Evolutionary conservation across 768 basidiomycete genomes (phyloP).

Genomic region (Austroboletus eburneus): DNA sequence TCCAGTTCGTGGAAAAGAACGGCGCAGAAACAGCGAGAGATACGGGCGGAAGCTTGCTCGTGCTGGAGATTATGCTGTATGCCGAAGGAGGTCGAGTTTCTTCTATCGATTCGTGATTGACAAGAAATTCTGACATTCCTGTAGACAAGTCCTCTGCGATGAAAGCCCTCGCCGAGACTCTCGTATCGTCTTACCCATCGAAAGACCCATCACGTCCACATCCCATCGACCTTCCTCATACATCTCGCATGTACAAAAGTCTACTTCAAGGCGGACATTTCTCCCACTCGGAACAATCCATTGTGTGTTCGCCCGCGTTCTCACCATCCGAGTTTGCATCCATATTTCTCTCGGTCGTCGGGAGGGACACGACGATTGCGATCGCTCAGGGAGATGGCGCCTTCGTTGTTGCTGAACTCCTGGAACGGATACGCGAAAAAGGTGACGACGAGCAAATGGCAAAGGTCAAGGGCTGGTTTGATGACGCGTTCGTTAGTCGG

Average conservation of each 20-base stretch:
- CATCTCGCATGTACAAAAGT: constrained; percentile 81
- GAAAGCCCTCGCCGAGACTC: constrained; percentile 53
- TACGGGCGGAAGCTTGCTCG: constrained; percentile 73
- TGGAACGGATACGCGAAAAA: constrained; percentile 52
- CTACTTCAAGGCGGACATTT: constrained; percentile 91
- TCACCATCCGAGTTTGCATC: constrained; percentile 57
- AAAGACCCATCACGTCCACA: constrained; percentile 49
- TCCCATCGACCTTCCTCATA: constrained; percentile 77
- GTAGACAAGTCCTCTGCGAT: constrained; percentile 70
- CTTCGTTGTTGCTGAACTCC: constrained; percentile 72
- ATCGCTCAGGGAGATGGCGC: constrained; percentile 64
- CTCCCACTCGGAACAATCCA: constrained; percentile 51
- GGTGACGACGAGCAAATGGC: constrained; percentile 37
- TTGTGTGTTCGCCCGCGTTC: constrained; percentile 53
- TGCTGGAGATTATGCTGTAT: constrained; percentile 79
- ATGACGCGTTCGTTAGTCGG: constrained; percentile 38
- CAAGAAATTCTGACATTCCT: neutral
- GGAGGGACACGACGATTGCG: constrained; percentile 44
- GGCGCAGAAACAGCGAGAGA: constrained; percentile 65
- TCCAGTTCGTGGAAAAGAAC: constrained; percentile 64
- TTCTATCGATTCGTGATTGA: constrained; percentile 8
- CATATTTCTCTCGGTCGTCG: constrained; percentile 52
- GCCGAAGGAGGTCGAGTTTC: constrained; percentile 70
- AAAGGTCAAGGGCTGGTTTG: constrained; percentile 58
- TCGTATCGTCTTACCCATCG: constrained; percentile 55